phyloP scores from a whole-genome alignment of 2,329 filamentous ascomycete species.

The Ophiobolus disseminans region DNA sequence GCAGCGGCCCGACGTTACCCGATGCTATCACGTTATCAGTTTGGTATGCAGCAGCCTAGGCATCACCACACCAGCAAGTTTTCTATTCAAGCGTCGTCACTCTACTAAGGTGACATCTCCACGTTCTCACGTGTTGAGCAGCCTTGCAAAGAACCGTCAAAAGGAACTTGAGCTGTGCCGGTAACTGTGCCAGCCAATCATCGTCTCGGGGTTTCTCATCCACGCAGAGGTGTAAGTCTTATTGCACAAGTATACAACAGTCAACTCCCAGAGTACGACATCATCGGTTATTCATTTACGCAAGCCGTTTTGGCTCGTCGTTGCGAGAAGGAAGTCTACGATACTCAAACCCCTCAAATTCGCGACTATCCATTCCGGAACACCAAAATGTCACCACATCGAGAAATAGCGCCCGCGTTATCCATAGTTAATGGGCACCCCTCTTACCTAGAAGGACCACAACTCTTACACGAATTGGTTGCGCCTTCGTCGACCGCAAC shows the following conservation, averaged over 20 bases:
- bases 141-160: constrained; percentile 23
- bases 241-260: background rate
- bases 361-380: constrained; percentile 20
- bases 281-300: background rate
- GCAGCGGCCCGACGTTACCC: too few species aligned
- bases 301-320: background rate
- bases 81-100: too few species aligned
- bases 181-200: constrained; percentile 37
- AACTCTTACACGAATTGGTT: constrained; percentile 70
- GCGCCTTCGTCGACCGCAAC: constrained; percentile 43
- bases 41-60: too few species aligned
- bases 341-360: background rate
- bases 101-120: constrained; percentile 13
- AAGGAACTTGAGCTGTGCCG: constrained; percentile 17
- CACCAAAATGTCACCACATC: constrained; percentile 34
- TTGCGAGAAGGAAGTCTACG: background rate
- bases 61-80: too few species aligned
- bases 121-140: constrained; percentile 32
- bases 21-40: too few species aligned
- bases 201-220: constrained; percentile 44
- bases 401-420: constrained; percentile 18
- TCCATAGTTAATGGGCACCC: constrained; percentile 65
- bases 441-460: constrained; percentile 59
- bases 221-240: constrained; percentile 19
- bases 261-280: background rate